phyloP scores from a whole-genome alignment of 768 basidiomycete species.

The Rhodotorula babjevae region DNA sequence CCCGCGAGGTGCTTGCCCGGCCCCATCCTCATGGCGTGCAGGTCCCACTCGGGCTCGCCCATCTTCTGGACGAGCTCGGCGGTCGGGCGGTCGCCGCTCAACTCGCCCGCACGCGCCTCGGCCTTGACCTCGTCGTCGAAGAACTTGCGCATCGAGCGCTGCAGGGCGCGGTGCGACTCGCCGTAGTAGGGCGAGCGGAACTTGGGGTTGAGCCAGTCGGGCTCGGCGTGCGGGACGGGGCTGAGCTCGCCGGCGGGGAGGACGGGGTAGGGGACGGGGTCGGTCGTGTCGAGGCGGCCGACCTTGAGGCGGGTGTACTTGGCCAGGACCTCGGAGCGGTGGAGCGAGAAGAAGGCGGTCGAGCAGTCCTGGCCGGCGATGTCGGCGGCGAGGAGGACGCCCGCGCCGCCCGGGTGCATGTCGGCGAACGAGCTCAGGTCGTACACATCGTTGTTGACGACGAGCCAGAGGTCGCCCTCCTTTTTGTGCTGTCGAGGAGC shows the following conservation, averaged over 20 bases:
- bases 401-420: constrained; percentile 76
- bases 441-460: constrained; percentile 75
- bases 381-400: constrained; percentile 67
- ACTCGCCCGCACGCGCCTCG: constrained; percentile 34
- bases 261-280: neutral
- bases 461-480: constrained; percentile 76
- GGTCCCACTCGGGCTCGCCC: constrained; percentile 30
- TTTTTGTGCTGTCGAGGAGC: constrained; percentile 60
- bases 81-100: constrained; percentile 31
- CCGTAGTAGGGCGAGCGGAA: constrained; percentile 72
- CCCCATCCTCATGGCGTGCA: constrained; percentile 81
- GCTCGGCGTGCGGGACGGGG: constrained; percentile 77
- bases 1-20: constrained; percentile 84
- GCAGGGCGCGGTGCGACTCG: constrained; percentile 63
- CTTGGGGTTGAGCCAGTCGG: constrained; percentile 67
- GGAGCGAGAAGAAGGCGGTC: constrained; percentile 34
- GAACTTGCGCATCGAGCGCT: constrained; percentile 62
- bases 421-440: constrained; percentile 72
- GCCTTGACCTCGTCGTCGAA: constrained; percentile 60
- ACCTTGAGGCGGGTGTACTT: constrained; percentile 38
- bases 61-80: constrained; percentile 24
- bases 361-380: constrained; percentile 55
- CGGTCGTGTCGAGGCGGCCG: constrained; percentile 9
- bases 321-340: constrained; percentile 45
- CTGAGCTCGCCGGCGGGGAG: constrained; percentile 60